A percentile compares a stretch with the other conserved stretches of the same genome.
phyloP scores from a whole-genome alignment of 495 filamentous ascomycete genomes.

The Glutinoglossum americanum region DNA sequence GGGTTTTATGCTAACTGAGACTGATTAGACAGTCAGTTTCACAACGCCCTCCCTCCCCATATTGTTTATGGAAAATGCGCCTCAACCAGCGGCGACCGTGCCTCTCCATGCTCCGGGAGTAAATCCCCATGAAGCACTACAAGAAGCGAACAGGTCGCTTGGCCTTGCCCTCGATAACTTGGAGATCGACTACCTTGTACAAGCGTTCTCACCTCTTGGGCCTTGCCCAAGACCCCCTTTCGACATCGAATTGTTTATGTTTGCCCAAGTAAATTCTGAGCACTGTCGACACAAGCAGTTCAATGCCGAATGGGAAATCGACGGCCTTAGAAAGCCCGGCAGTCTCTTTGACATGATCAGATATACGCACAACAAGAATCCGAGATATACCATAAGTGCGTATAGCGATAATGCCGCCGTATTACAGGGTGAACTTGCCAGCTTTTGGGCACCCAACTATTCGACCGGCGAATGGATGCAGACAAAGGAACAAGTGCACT shows the following conservation, averaged over 20 bases:
- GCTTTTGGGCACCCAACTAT: constrained; percentile 69
- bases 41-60: constrained; percentile 40
- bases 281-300: constrained; percentile 68
- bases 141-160: constrained; percentile 58
- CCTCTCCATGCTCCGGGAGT: constrained; percentile 38
- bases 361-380: constrained; percentile 67
- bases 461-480: constrained; percentile 71
- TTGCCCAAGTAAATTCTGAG: constrained; percentile 85
- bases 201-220: constrained; percentile 55
- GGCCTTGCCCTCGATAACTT: constrained; percentile 72
- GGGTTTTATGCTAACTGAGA: neutral
- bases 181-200: constrained; percentile 84
- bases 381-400: constrained; percentile 66
- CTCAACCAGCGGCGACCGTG: constrained; percentile 47
- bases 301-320: constrained; percentile 95
- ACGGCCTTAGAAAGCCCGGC: constrained; percentile 54
- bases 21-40: constrained; percentile 36
- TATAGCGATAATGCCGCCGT: constrained; percentile 97
- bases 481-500: constrained; percentile 71
- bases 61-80: constrained; percentile 63
- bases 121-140: constrained; percentile 45
- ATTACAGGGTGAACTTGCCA: constrained; percentile 48
- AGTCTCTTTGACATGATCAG: constrained; percentile 89
- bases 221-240: constrained; percentile 46
- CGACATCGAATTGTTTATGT: constrained; percentile 97